A percentile compares a stretch with the other conserved stretches of the same genome.
phyloP scores from a whole-genome alignment of 345 rosid genomes.

The Hevea brasiliensis region DNA sequence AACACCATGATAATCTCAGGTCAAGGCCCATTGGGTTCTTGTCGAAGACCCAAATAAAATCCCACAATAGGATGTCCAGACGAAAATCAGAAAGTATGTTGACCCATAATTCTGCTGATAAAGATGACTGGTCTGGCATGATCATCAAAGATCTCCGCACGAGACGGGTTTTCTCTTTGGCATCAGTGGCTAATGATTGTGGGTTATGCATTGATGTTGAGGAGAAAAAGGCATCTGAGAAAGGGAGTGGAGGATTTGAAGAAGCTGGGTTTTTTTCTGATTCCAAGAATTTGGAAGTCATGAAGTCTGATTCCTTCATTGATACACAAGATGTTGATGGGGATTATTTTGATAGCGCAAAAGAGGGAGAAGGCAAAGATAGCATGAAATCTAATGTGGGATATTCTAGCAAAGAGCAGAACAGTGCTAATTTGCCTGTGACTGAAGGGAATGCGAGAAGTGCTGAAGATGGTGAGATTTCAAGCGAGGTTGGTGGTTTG shows the following conservation, averaged over 20 bases:
- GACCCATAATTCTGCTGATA: background rate
- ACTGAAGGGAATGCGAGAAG: constrained; percentile 6
- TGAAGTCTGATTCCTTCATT: background rate
- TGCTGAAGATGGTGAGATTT: background rate
- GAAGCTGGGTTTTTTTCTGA: background rate
- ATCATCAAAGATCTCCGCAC: constrained; percentile 57
- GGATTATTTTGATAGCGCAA: background rate
- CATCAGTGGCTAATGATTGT: background rate
- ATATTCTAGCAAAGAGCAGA: background rate
- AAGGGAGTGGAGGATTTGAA: constrained; percentile 2
- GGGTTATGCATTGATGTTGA: background rate
- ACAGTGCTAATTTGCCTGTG: background rate
- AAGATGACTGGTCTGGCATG: constrained; percentile 21
- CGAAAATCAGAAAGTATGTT: background rate
- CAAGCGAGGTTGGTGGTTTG: background rate
- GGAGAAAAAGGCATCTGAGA: constrained; percentile 9
- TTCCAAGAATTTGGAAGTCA: background rate
- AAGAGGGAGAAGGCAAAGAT: background rate
- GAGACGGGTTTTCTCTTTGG: constrained; percentile 58
- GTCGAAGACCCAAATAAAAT: background rate
- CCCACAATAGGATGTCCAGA: constrained; percentile 8
- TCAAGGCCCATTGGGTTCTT: background rate
- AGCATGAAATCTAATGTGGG: background rate
- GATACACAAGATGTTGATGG: background rate
- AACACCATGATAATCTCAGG: background rate